Evolutionary conservation across 345 rosid species (phyloP), one percentile per base, ranked within the genome.

Genomic region (Arabis hirsuta): DNA sequence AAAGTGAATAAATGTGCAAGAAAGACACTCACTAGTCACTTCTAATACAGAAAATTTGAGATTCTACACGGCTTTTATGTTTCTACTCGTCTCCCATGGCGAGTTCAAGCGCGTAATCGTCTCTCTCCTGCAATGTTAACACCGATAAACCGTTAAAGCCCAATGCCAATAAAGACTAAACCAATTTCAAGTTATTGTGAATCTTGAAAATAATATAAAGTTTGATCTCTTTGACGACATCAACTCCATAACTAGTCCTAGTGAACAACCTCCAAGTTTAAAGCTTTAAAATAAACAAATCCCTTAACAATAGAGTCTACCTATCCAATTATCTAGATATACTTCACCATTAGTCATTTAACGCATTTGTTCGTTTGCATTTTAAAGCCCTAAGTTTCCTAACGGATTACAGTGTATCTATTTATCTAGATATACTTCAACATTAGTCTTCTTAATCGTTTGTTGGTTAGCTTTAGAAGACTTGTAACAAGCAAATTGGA

Each of bases 51-150:
- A 73, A 2, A 16, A 20, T 52, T 31, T 16, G 9, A 34, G 19
- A 55, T 29, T 29, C 26, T 69, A 22, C 44, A 43, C 19, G 29
- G 6, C 45, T 38, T 26, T 50, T 32, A 19, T 19, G 12, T 46
- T 46, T 63, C 78, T 78, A 93, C 73, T 93, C 98, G 70, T 93
- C 98, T 60, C 74, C 97, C 91, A 86, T 79, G 56, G 98, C 96
- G 54, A 94, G 79, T 85, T 94, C 98, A 65, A 94, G 78, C 11
- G 98, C 98, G 62, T 90, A 94, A 73, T 94, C 96, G 14, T 94
- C 98, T 73, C 97, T 86, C 57, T 94, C 98, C 97, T 94, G 90
- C 78, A 52, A 0, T 12, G 41, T 19, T 12, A 32, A 55, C 61
- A 62, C 54, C n/a, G 7, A 55, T 29, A 39, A 2, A 10, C 65